Base-by-base conservation (phyloP, 495 filamentous ascomycete species). In the Cetradonia linearis region DNA sequence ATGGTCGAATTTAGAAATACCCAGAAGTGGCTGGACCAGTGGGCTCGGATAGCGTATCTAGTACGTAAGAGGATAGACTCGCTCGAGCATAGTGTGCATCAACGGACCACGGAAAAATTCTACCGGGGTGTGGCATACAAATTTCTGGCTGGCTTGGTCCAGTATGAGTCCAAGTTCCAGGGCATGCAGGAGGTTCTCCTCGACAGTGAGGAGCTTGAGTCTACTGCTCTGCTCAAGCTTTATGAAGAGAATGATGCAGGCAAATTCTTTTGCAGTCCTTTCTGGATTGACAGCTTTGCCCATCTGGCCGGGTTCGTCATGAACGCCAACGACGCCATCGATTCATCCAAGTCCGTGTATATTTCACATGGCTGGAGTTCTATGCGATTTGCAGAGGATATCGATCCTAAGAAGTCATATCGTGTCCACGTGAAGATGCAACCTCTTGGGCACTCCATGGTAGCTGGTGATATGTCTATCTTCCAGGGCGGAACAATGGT, bases 281-380 rank as follows among this genome's bases (percentile, higher is more conserved):
- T 83, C 69, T 87, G 83, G 77, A 86, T 87, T 44, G 87, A 90
- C 68, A 83, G 80, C 38, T 60, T 80, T 47, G 78, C 76, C 61
- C 82, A 86, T 47, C 25, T 66, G 14, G 47, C 85, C 10, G 87
- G 88, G 18, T 91, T 92, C 14, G 63, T 65, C 5, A 10, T 59
- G 14, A 63, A 60, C 20, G 56, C 34, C 9, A 53, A 55, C 42
- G 48, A 47, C 27, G 27, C 23, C 16, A n/a, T 30, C 38, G 16
- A 40, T 9, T 53, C 79, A 23, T n/a, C 47, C 5, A 74, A 78
- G 36, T 77, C 79, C 59, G 78, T 82, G 46, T 86, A 76, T 67
- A 79, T 86, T 56, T 80, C 77, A 27, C 80, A 84, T 67, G 79
- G 71, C 38, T 80, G 73, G 76, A 67, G 71, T n/a, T 67, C 66